Conservation (phyloP, 1,139 yeast species). For the Kazachstania sp. region DNA sequence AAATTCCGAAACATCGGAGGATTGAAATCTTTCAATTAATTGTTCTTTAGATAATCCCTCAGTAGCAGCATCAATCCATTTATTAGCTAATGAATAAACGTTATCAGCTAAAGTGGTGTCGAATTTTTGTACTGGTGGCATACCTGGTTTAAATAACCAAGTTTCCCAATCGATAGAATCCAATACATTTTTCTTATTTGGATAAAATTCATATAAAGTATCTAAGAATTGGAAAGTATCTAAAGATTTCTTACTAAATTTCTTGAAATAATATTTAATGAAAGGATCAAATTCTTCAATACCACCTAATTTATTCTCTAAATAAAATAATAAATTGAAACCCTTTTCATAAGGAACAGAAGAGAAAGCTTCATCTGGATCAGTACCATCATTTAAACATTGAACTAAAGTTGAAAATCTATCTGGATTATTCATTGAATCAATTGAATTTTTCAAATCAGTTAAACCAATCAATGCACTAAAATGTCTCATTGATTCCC, state of each 20-base stretch:
- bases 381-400: conserved; percentile 53
- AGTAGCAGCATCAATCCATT: conserved; percentile 44
- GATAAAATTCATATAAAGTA: conserved; percentile 54
- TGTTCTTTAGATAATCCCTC: conserved; percentile 18
- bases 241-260: conserved; percentile 59
- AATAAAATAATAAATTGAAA: conserved; percentile 62
- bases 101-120: conserved; percentile 71
- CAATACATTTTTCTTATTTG: conserved; percentile 32
- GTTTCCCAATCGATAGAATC: conserved; percentile 74
- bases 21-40: conserved; percentile 26
- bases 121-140: conserved; percentile 80
- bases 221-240: conserved; percentile 79
- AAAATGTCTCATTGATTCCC: conserved; percentile 70
- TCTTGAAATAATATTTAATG: conserved; percentile 66
- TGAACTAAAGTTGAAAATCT: conserved; percentile 63
- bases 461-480: conserved; percentile 85
- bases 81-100: conserved; percentile 56
- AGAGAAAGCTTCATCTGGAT: conserved; percentile 86
- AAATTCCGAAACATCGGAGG: conserved; percentile 46
- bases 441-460: conserved; percentile 59
- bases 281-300: conserved; percentile 59
- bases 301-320: conserved; percentile 64
- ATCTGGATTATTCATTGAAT: conserved; percentile 45
- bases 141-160: conserved; percentile 75
- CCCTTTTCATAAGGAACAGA: conserved; percentile 91